phyloP scores from a whole-genome alignment of 176 grass and related monocot species.

The Lolium multiflorum region DNA sequence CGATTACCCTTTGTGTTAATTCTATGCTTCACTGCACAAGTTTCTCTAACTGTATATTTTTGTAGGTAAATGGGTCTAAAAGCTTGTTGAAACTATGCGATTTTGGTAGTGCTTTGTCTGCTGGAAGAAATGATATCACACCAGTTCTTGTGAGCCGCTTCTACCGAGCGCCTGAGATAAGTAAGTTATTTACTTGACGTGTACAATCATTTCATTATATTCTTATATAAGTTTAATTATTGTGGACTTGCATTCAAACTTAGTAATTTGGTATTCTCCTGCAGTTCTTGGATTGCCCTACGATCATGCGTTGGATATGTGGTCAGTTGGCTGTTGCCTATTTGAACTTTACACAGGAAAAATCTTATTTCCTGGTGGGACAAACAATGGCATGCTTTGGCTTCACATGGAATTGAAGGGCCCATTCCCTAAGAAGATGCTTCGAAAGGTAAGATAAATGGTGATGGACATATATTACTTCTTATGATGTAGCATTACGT shows the following conservation, averaged over 20 bases:
- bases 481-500: not conserved
- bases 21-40: not conserved
- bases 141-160: slow-evolving; percentile 99
- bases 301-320: slow-evolving; percentile 91
- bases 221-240: too few relatives aligned
- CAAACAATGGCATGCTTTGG: slow-evolving; percentile 95
- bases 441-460: slow-evolving; percentile 75
- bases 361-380: slow-evolving; percentile 87
- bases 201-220: slow-evolving; percentile 15
- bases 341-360: slow-evolving; percentile 97
- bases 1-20: not conserved
- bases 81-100: slow-evolving; percentile 97
- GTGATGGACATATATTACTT: not conserved
- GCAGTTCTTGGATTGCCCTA: slow-evolving; percentile 97
- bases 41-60: slow-evolving; percentile 20
- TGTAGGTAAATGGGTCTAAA: slow-evolving; percentile 91
- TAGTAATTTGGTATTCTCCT: slow-evolving; percentile 16
- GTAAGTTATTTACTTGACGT: slow-evolving; percentile 63
- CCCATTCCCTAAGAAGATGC: slow-evolving; percentile 96
- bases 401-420: slow-evolving; percentile 97
- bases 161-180: slow-evolving; percentile 96
- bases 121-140: slow-evolving; percentile 94
- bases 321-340: slow-evolving; percentile 97
- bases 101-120: slow-evolving; percentile 98
- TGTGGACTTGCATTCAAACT: not conserved